phyloP scores from a whole-genome alignment of 1,284 basidiomycete genomes.

The Austroboletus olivaceoglutinosus region DNA sequence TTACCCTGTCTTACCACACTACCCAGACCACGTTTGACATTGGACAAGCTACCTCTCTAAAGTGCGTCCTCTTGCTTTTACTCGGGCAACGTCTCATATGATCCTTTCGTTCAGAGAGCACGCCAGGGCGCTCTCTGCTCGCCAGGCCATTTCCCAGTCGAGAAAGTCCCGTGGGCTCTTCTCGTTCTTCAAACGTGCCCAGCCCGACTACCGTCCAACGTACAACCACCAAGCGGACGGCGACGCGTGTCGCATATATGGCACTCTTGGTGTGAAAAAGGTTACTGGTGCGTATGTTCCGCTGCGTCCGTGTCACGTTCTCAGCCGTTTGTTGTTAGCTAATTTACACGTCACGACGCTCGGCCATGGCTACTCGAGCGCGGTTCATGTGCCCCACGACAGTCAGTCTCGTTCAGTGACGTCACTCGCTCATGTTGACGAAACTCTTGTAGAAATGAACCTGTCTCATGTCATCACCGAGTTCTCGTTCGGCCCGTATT shows the following conservation, averaged over 20 bases:
- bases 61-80: conserved; percentile 40
- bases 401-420: conserved; percentile 45
- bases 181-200: conserved; percentile 47
- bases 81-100: neutral
- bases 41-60: conserved; percentile 74
- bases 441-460: conserved; percentile 76
- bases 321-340: conserved; percentile 39
- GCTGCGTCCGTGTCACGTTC: neutral
- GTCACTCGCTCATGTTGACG: neutral
- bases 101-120: conserved; percentile 48
- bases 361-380: conserved; percentile 90
- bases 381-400: conserved; percentile 83
- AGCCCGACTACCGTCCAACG: conserved; percentile 61
- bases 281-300: conserved; percentile 64
- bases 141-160: conserved; percentile 68
- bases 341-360: conserved; percentile 90
- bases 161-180: conserved; percentile 70
- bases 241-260: conserved; percentile 82
- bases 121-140: conserved; percentile 60
- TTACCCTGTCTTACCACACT: conserved; percentile 5
- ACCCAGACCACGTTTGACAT: conserved; percentile 77
- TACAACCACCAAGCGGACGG: conserved; percentile 67
- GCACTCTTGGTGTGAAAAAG: conserved; percentile 82
- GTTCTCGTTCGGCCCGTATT: conserved; percentile 95
- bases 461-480: conserved; percentile 94